These are phyloP conservation scores for Tetrapisispora fleetii DNA, from an alignment of 805 yeast species.

Conservation along the genomic window DNA sequence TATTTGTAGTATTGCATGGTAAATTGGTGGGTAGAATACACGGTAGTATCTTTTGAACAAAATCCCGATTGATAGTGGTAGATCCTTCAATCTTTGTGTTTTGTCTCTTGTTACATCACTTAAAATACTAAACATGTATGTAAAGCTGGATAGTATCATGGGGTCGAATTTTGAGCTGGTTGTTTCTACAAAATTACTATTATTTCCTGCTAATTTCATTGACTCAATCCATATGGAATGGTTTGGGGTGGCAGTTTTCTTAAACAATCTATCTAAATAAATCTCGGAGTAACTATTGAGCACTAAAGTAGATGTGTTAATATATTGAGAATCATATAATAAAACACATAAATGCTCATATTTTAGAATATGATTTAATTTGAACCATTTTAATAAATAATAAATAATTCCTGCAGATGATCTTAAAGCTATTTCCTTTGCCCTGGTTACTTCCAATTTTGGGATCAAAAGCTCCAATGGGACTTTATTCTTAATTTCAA, in stretches of 20 bases:
- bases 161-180: neutral
- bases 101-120: slow-evolving; percentile 55
- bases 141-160: slow-evolving; percentile 12
- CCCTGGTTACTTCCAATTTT: slow-evolving; percentile 43
- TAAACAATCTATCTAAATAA: slow-evolving; percentile 26
- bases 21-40: slow-evolving; percentile 52
- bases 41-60: slow-evolving; percentile 34
- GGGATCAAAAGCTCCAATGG: slow-evolving; percentile 10
- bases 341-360: slow-evolving; percentile 63
- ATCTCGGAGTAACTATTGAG: slow-evolving; percentile 21
- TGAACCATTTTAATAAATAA: slow-evolving; percentile 65
- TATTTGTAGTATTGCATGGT: slow-evolving; percentile 61
- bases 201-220: slow-evolving; percentile 11
- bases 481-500: slow-evolving; percentile 7
- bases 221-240: slow-evolving; percentile 25
- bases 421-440: slow-evolving; percentile 55
- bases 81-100: slow-evolving; percentile 47
- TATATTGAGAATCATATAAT: slow-evolving; percentile 60
- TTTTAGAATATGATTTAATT: slow-evolving; percentile 65
- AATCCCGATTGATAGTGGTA: slow-evolving; percentile 27
- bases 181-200: neutral
- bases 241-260: slow-evolving; percentile 13
- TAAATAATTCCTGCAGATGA: slow-evolving; percentile 45
- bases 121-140: slow-evolving; percentile 36
- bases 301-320: slow-evolving; percentile 21